phyloP scores from a whole-genome alignment of 2,329 filamentous ascomycete genomes.

The Penicillium sp. region DNA sequence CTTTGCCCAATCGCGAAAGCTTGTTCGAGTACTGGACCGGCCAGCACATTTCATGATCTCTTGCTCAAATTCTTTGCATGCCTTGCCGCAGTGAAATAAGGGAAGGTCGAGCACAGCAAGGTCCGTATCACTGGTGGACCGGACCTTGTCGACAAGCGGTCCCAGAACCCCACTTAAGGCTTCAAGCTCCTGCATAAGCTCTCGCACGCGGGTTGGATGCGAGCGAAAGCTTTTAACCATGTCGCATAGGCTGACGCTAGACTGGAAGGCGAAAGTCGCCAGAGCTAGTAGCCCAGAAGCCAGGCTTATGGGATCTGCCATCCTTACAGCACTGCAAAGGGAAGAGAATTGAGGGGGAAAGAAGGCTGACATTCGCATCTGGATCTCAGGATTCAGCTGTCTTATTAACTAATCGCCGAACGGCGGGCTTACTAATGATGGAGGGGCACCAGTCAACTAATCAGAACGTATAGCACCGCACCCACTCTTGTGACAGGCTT shows the following conservation, averaged over 20 bases:
- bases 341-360: neutral
- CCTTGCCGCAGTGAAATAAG: constrained; percentile 47
- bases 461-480: neutral
- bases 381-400: neutral
- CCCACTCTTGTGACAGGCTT: neutral
- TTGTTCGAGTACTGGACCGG: constrained; percentile 42
- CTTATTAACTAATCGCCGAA: constrained; percentile 1
- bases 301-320: constrained; percentile 47
- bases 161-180: constrained; percentile 45
- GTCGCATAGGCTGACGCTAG: constrained; percentile 44
- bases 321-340: constrained; percentile 17
- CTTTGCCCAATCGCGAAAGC: constrained; percentile 53
- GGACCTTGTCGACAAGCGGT: constrained; percentile 38
- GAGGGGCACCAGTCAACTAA: neutral
- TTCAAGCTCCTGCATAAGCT: constrained; percentile 48
- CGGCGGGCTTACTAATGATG: constrained; percentile 1
- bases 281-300: constrained; percentile 45
- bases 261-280: constrained; percentile 46
- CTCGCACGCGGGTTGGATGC: constrained; percentile 45
- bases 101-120: constrained; percentile 43
- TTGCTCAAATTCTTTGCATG: constrained; percentile 49
- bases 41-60: constrained; percentile 43
- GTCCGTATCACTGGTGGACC: constrained; percentile 31
- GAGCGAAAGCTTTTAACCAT: constrained; percentile 45
- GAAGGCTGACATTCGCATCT: neutral